A percentile compares a stretch with the other conserved stretches of the same genome.
phyloP scores from a whole-genome alignment of 1,284 basidiomycete genomes.

The Tylopilus sp. region DNA sequence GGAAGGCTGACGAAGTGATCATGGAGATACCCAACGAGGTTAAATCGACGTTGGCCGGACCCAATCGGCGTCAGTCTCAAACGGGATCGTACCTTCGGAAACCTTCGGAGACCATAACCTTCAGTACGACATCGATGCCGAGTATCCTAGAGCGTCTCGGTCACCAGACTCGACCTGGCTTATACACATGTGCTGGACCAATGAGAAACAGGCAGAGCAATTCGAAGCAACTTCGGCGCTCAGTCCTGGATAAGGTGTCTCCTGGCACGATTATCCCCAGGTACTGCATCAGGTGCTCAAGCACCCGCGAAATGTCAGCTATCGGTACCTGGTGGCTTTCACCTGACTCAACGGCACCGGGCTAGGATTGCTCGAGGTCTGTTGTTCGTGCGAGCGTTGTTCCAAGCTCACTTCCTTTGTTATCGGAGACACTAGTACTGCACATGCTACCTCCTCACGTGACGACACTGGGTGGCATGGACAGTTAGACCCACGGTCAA shows the following conservation, averaged over 20 bases:
- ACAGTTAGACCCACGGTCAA: neutral
- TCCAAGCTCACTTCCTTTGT: slow-evolving; percentile 3
- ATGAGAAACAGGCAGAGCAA: neutral
- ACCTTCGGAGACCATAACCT: too few species aligned
- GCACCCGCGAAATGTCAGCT: neutral
- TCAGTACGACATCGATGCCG: too few species aligned
- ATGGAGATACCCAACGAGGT: neutral
- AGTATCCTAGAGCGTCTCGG: too few species aligned
- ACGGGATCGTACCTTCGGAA: too few species aligned
- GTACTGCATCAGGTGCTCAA: neutral
- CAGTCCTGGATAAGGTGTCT: neutral
- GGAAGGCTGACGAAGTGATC: neutral
- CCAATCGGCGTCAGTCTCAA: neutral
- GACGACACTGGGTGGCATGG: neutral
- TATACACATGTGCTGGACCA: neutral
- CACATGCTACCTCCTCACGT: slow-evolving; percentile 5
- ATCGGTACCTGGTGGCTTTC: neutral
- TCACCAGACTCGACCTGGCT: neutral
- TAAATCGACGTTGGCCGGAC: neutral
- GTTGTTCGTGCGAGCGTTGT: slow-evolving; percentile 6
- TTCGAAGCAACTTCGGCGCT: neutral
- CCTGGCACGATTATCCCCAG: neutral
- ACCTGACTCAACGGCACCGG: neutral
- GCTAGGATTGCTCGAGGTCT: neutral
- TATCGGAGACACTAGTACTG: neutral